phyloP scores from a whole-genome alignment of 345 rosid species.

The Murraya koenigii region DNA sequence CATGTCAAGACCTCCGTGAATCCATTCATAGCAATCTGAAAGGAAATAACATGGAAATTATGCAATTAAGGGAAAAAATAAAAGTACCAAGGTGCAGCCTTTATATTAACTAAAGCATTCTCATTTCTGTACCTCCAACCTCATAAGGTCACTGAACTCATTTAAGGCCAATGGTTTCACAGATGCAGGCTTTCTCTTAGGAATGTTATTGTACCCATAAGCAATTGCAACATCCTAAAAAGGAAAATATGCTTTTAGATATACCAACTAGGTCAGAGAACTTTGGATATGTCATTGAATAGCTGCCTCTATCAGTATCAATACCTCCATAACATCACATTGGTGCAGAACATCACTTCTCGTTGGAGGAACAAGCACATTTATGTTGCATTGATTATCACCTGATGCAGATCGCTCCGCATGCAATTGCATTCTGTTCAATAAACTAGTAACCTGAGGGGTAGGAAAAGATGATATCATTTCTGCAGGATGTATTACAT shows the following conservation, averaged over 20 bases:
- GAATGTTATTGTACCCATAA: slow-evolving; percentile 83
- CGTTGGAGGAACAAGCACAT: slow-evolving; percentile 74
- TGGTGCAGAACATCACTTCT: slow-evolving; percentile 93
- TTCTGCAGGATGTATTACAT: neutral
- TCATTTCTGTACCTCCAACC: slow-evolving; percentile 60
- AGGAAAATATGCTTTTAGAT: slow-evolving; percentile 4
- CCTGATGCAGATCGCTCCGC: slow-evolving; percentile 42
- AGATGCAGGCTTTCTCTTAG: slow-evolving; percentile 59
- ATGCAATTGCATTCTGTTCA: slow-evolving; percentile 75
- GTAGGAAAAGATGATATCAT: slow-evolving; percentile 10
- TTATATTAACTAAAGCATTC: neutral
- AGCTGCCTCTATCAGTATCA: neutral
- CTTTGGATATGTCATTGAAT: neutral
- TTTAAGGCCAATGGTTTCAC: slow-evolving; percentile 67
- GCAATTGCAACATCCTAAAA: slow-evolving; percentile 95
- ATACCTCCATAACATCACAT: slow-evolving; percentile 96
- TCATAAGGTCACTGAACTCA: slow-evolving; percentile 73
- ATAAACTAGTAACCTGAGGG: slow-evolving; percentile 61
- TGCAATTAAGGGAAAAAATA: neutral
- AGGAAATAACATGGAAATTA: neutral
- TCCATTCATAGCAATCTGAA: slow-evolving; percentile 74
- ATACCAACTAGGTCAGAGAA: neutral
- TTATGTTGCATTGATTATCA: slow-evolving; percentile 39
- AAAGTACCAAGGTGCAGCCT: neutral
- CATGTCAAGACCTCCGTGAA: slow-evolving; percentile 80